A percentile compares a stretch with the other conserved stretches of the same genome.
Evolutionary conservation across 441 rosid genomes (phyloP).

Genomic region (Mallotus repandus): DNA sequence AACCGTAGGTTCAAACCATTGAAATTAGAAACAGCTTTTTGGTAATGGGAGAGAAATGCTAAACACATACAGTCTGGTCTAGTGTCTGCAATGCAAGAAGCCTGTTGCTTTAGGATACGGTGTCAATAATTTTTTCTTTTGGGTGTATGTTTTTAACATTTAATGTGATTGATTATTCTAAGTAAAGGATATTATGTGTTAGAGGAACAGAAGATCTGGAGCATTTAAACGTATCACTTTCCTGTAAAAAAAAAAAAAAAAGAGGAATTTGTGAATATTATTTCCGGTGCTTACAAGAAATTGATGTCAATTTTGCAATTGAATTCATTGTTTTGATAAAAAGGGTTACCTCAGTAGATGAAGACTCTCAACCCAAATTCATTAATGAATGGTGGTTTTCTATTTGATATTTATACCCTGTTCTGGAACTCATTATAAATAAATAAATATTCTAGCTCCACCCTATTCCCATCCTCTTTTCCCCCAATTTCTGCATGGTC

Average conservation of each 20-base stretch:
- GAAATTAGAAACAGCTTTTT: no score
- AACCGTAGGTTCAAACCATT: no score
- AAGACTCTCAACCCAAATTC: background rate
- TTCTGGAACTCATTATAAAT: background rate
- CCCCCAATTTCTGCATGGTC: constrained; percentile 42
- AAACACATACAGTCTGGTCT: no score
- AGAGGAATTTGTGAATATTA: no score
- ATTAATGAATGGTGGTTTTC: background rate
- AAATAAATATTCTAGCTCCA: background rate
- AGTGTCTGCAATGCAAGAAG: no score
- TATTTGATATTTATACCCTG: background rate
- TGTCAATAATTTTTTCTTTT: no score
- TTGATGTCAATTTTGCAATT: background rate
- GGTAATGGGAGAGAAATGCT: no score
- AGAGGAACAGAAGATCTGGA: background rate
- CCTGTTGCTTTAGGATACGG: no score
- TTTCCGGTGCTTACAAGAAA: background rate
- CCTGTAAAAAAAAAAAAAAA: no score
- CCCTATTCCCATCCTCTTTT: background rate
- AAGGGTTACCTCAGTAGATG: no score
- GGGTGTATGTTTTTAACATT: background rate
- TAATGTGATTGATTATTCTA: background rate
- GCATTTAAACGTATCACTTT: background rate
- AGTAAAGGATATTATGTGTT: background rate
- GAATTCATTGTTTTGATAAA: background rate